Evolutionary conservation across 495 filamentous ascomycete genomes (phyloP).

Genomic region (Neurospora sp.): DNA sequence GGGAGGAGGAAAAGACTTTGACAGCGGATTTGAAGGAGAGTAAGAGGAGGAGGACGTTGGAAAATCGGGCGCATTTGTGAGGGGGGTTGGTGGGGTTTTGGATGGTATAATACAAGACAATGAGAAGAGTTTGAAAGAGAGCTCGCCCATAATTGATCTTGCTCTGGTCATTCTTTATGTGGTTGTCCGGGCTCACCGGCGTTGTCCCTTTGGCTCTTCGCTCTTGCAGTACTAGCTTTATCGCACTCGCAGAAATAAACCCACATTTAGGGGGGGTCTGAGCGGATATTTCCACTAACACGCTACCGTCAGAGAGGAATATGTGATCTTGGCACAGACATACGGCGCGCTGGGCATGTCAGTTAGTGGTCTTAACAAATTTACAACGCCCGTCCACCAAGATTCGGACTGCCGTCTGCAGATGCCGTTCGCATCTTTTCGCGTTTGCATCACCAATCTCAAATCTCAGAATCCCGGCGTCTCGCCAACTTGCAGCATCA

Average conservation of each 20-base stretch:
- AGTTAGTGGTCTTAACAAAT: background rate
- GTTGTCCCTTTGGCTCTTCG: too few species aligned
- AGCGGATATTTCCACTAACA: background rate
- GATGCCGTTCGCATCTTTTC: background rate
- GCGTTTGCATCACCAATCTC: background rate
- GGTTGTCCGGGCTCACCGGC: too few species aligned
- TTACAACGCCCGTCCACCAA: background rate
- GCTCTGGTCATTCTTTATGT: background rate
- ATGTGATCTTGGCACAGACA: background rate
- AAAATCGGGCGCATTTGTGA: constrained; percentile 39
- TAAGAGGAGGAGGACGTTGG: constrained; percentile 30
- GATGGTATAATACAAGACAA: background rate
- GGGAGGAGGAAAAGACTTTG: constrained; percentile 31
- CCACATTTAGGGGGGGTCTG: too few species aligned
- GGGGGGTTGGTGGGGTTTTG: background rate
- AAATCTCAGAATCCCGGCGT: background rate
- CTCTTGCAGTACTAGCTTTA: too few species aligned
- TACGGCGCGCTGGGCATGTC: background rate
- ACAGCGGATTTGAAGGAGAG: constrained; percentile 25
- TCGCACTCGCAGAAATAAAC: too few species aligned
- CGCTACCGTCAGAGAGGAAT: background rate
- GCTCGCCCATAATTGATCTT: background rate
- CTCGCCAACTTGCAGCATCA: background rate
- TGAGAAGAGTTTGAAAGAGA: background rate
- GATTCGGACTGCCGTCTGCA: background rate